Conservation (phyloP, 345 rosid species). For the Noccaea bulbosa region DNA sequence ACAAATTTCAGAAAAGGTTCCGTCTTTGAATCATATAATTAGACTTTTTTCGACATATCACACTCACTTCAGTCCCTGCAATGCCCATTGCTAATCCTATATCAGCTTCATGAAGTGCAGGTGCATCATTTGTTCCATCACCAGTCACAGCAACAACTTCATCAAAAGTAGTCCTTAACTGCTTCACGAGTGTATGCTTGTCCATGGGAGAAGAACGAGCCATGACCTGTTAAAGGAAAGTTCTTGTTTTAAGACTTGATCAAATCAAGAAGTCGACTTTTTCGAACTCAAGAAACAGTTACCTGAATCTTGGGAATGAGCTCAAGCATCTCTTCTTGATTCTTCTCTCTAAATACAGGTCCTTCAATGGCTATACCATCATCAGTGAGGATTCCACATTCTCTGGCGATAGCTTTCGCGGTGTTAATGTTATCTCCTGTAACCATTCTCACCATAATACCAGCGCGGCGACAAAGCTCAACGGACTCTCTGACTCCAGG, state of each 20-base stretch:
- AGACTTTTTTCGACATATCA: not conserved
- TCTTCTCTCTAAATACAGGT: slow-evolving; percentile 82
- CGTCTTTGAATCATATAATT: not conserved
- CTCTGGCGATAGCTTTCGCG: slow-evolving; percentile 91
- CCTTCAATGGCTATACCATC: slow-evolving; percentile 88
- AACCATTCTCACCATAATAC: slow-evolving; percentile 86
- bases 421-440: slow-evolving; percentile 95
- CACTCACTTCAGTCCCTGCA: slow-evolving; percentile 85
- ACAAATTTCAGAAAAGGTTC: not conserved
- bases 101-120: slow-evolving; percentile 94
- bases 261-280: not conserved
- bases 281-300: slow-evolving; percentile 3
- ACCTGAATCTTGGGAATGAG: slow-evolving; percentile 94
- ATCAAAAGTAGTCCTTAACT: slow-evolving; percentile 74
- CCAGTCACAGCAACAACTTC: slow-evolving; percentile 93
- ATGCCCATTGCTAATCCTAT: slow-evolving; percentile 98
- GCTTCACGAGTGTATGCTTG: slow-evolving; percentile 84
- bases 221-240: slow-evolving; percentile 61
- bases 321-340: slow-evolving; percentile 62
- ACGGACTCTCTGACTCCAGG: slow-evolving; percentile 93
- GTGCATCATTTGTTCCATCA: slow-evolving; percentile 96
- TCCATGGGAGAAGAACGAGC: slow-evolving; percentile 94
- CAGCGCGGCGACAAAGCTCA: slow-evolving; percentile 79
- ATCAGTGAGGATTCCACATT: slow-evolving; percentile 90
- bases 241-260: not conserved